A percentile compares a stretch with the other conserved stretches of the same genome.
Conservation (phyloP, 2,329 filamentous ascomycete species). For the Sclerotinia glacialis region DNA sequence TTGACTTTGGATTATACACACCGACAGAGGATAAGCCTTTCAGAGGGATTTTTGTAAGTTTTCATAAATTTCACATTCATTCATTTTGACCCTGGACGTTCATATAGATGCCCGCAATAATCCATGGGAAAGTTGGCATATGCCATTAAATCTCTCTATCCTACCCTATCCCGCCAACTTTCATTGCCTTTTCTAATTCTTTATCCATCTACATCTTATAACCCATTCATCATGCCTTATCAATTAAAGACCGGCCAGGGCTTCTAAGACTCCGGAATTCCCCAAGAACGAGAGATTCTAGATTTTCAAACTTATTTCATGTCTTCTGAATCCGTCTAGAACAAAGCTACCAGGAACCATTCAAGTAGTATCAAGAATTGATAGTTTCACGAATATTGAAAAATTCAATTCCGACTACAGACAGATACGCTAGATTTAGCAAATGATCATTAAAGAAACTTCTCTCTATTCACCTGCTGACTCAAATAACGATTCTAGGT, state of each 20-base stretch:
- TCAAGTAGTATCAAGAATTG: neutral
- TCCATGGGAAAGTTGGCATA: neutral
- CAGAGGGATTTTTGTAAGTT: constrained; percentile 77
- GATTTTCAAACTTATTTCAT: neutral
- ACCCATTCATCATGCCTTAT: neutral
- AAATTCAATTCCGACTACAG: neutral
- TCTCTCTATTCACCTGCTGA: neutral
- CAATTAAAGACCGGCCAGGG: neutral
- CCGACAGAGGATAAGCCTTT: constrained; percentile 78
- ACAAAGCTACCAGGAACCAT: neutral
- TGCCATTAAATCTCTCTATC: neutral
- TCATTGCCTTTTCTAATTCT: neutral
- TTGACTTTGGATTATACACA: constrained; percentile 73
- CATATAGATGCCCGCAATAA: neutral
- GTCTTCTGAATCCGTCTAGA: neutral
- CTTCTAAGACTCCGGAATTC: neutral
- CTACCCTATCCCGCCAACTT: neutral
- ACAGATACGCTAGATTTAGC: neutral
- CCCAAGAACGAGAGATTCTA: neutral
- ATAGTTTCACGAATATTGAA: neutral
- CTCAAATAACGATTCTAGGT: constrained; percentile 40
- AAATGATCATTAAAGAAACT: neutral
- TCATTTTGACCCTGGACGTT: neutral
- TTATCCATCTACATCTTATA: neutral
- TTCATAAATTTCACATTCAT: neutral